These are phyloP conservation scores for Microstegium vimineum DNA, from an alignment of 176 grass and related monocot genomes.

Conservation along the genomic window DNA sequence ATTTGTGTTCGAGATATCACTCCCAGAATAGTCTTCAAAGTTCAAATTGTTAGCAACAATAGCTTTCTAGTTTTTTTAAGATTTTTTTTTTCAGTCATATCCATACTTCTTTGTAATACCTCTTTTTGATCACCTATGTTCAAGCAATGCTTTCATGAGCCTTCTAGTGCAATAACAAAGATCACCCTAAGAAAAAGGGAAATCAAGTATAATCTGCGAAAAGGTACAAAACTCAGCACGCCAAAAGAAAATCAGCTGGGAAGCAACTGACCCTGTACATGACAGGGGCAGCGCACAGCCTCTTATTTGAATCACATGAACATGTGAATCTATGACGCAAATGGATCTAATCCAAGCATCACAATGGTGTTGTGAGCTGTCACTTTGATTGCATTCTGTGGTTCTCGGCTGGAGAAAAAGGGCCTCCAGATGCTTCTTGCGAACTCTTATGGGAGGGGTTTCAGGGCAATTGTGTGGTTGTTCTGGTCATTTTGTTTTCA, in stretches of 20 bases:
- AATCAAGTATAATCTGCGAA: not conserved
- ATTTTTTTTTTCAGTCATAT: not conserved
- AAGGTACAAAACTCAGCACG: not conserved
- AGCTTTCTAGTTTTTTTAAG: constrained; percentile 2
- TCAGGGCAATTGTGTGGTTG: too few species aligned
- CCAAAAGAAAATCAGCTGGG: not conserved
- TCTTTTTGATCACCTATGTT: constrained; percentile 7
- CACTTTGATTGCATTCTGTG: not conserved
- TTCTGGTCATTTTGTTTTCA: too few species aligned
- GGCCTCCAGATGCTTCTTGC: too few species aligned
- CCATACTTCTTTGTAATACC: not conserved
- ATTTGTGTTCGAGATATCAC: not conserved
- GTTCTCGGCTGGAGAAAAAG: not conserved
- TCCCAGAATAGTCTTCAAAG: not conserved
- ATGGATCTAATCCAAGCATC: not conserved
- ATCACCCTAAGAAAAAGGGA: not conserved
- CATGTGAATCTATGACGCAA: not conserved
- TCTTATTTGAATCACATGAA: not conserved
- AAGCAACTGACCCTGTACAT: not conserved
- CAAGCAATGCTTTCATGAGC: not conserved
- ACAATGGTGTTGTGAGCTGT: not conserved
- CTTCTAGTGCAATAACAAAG: not conserved
- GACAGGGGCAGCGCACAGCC: not conserved
- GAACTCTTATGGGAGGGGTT: too few species aligned
- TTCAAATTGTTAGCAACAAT: constrained; percentile 6